Evolutionary conservation across 345 rosid species (phyloP).

Genomic region (Rhodomyrtus tomentosa): DNA sequence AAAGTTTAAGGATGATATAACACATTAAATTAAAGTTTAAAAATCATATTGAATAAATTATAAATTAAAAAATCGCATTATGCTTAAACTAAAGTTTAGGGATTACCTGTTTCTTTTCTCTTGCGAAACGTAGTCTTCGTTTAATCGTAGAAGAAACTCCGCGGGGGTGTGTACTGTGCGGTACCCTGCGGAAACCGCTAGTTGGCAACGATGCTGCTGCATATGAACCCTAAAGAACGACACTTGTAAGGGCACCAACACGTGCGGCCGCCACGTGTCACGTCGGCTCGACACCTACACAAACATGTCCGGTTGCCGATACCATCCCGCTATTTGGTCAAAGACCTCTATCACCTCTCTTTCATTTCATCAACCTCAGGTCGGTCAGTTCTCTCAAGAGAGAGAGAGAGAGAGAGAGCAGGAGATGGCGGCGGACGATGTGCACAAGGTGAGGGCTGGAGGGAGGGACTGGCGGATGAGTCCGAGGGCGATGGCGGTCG

Average conservation of each 20-base stretch:
- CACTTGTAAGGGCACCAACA: background rate
- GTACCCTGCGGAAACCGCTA: background rate
- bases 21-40: no score
- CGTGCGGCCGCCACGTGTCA: background rate
- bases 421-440: background rate
- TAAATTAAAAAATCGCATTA: no score
- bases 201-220: background rate
- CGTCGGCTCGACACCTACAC: background rate
- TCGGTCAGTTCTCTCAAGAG: background rate
- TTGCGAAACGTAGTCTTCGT: no score
- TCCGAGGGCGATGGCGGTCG: slow-evolving; percentile 1
- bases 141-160: no score
- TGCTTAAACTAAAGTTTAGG: no score
- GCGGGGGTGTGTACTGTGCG: no score
- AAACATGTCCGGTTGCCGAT: background rate
- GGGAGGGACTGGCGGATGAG: background rate
- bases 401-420: background rate
- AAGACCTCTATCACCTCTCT: background rate
- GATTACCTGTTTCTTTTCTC: no score
- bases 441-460: background rate
- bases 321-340: background rate
- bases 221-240: background rate
- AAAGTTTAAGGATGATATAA: no score
- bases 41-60: no score
- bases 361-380: background rate